Conservation (phyloP, 192 early-diverging fungal species). For the Dispira simplex region DNA sequence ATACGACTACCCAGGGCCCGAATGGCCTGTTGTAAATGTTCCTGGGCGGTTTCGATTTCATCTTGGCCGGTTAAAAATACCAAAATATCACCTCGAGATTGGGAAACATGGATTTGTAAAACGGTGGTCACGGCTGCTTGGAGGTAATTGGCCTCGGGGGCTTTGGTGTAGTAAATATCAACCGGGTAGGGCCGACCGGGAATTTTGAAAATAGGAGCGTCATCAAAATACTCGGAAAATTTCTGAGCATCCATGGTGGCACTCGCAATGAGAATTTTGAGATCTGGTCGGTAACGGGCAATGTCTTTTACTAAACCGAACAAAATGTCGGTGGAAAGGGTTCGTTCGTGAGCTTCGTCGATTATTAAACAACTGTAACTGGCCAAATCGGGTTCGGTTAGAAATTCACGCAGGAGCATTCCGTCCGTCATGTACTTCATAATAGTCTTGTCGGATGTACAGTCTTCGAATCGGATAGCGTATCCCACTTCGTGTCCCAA, state of each 20-base stretch:
- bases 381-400: slow-evolving; percentile 88
- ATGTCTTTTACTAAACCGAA: slow-evolving; percentile 97
- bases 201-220: slow-evolving; percentile 82
- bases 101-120: slow-evolving; percentile 85
- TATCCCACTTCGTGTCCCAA: slow-evolving; percentile 91
- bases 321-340: slow-evolving; percentile 88
- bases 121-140: slow-evolving; percentile 84
- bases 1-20: slow-evolving; percentile 76
- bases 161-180: slow-evolving; percentile 87
- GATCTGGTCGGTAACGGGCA: slow-evolving; percentile 78
- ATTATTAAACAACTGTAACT: slow-evolving; percentile 90
- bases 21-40: slow-evolving; percentile 56
- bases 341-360: slow-evolving; percentile 97
- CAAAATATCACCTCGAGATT: slow-evolving; percentile 79
- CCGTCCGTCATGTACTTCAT: slow-evolving; percentile 99
- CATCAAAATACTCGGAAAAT: slow-evolving; percentile 92
- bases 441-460: slow-evolving; percentile 84
- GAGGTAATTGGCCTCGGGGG: slow-evolving; percentile 94
- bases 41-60: slow-evolving; percentile 89
- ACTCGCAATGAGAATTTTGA: slow-evolving; percentile 90
- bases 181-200: slow-evolving; percentile 90
- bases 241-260: slow-evolving; percentile 97
- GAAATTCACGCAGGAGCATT: slow-evolving; percentile 91
- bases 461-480: slow-evolving; percentile 96
- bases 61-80: slow-evolving; percentile 97